Conservation (phyloP, 768 basidiomycete species). For the Lanmaoa rubissima region DNA sequence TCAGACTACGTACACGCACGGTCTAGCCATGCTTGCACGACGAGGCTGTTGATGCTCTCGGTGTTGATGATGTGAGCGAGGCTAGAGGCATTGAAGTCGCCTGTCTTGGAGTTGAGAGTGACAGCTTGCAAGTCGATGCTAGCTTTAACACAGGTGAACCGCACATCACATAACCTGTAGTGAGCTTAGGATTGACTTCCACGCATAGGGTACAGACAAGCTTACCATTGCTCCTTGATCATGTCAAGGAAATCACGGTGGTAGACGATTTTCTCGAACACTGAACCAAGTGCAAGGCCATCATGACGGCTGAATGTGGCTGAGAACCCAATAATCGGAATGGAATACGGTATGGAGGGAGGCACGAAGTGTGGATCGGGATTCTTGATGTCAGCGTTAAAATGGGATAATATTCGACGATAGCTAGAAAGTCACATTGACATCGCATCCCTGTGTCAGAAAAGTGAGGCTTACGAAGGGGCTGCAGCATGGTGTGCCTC, state of each 20-base stretch:
- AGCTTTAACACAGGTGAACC: constrained; percentile 80
- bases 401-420: constrained; percentile 79
- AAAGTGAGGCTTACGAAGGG: constrained; percentile 61
- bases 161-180: constrained; percentile 77
- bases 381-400: constrained; percentile 62
- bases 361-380: constrained; percentile 45
- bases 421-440: constrained; percentile 48
- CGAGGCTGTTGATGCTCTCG: constrained; percentile 66
- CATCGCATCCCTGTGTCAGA: not conserved
- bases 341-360: constrained; percentile 41
- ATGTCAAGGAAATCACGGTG: constrained; percentile 89
- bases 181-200: not conserved
- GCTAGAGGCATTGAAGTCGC: constrained; percentile 80
- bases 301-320: constrained; percentile 95
- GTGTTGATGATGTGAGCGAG: constrained; percentile 85
- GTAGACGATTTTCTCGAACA: constrained; percentile 91
- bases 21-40: constrained; percentile 85
- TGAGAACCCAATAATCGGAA: constrained; percentile 91
- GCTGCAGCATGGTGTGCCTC: constrained; percentile 97
- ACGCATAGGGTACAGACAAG: not conserved
- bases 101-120: constrained; percentile 59
- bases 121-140: constrained; percentile 69
- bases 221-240: constrained; percentile 88
- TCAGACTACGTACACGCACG: constrained; percentile 58
- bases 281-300: constrained; percentile 80